Evolutionary conservation across 2,329 filamentous ascomycete genomes (phyloP).

Genomic region (Aspergillus ustus): DNA sequence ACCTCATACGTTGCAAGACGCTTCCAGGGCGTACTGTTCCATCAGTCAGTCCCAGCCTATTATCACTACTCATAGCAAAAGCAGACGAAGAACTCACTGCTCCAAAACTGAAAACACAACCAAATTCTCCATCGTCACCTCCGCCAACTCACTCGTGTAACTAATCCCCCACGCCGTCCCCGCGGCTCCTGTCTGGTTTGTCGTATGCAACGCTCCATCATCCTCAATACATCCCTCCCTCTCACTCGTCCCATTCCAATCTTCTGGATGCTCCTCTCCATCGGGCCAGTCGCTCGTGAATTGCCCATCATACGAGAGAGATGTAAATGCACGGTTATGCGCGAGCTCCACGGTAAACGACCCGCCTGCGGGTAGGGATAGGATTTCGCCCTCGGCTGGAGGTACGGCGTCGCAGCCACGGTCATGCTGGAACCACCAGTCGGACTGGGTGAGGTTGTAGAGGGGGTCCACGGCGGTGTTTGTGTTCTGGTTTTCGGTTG

Average conservation of each 20-base stretch:
- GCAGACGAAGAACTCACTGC: constrained; percentile 39
- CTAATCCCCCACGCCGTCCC: constrained; percentile 58
- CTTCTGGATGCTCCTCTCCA: constrained; percentile 50
- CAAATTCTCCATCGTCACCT: constrained; percentile 57
- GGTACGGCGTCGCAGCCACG: constrained; percentile 52
- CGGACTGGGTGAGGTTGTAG: constrained; percentile 48
- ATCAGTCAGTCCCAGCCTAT: not conserved
- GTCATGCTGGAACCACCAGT: constrained; percentile 60
- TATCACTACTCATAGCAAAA: not conserved
- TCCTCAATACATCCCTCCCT: constrained; percentile 43
- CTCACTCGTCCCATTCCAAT: constrained; percentile 48
- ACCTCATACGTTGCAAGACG: constrained; percentile 44
- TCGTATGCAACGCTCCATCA: constrained; percentile 54
- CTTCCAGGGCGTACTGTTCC: constrained; percentile 43
- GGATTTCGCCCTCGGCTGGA: constrained; percentile 41
- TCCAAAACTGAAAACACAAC: constrained; percentile 55
- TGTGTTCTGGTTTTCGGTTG: constrained; percentile 48
- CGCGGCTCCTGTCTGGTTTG: constrained; percentile 48
- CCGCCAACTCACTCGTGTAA: constrained; percentile 52
- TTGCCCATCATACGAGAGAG: constrained; percentile 50
- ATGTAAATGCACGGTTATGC: constrained; percentile 56
- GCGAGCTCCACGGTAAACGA: constrained; percentile 56
- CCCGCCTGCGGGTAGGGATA: constrained; percentile 55
- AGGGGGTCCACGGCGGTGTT: constrained; percentile 54
- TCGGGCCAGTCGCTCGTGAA: constrained; percentile 53